These are phyloP conservation scores for Pisolithus marmoratus DNA, from an alignment of 768 basidiomycete species.

Conservation along the genomic window DNA sequence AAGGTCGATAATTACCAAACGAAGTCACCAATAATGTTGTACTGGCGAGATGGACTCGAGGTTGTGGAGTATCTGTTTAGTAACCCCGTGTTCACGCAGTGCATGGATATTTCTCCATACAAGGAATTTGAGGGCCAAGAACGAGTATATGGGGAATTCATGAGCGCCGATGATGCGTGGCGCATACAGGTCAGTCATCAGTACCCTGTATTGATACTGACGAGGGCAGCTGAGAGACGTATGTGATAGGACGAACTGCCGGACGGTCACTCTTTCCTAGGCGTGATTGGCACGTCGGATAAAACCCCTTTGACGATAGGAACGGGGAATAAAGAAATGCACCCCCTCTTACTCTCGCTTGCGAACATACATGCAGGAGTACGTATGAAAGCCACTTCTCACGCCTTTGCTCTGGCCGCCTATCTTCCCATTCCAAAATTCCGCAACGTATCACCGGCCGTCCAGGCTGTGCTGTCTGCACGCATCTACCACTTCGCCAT, in stretches of 20 bases:
- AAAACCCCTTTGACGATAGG: constrained; percentile 29
- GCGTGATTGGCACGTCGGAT: constrained; percentile 26
- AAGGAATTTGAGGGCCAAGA: constrained; percentile 3
- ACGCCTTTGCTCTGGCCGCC: constrained; percentile 22
- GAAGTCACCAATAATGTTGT: constrained; percentile 2
- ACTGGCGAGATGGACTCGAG: constrained; percentile 20
- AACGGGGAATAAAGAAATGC: constrained; percentile 27
- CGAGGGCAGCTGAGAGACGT: not conserved
- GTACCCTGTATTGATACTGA: not conserved
- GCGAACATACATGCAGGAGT: constrained; percentile 29
- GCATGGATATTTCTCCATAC: constrained; percentile 6
- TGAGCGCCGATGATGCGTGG: constrained; percentile 21
- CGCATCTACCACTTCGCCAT: constrained; percentile 25
- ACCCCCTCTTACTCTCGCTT: constrained; percentile 26
- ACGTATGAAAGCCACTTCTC: constrained; percentile 27
- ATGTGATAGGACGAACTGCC: constrained; percentile 6
- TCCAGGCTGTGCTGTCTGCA: constrained; percentile 23
- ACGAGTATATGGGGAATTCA: constrained; percentile 15
- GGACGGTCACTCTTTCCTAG: constrained; percentile 22
- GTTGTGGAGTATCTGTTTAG: constrained; percentile 20
- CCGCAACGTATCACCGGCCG: constrained; percentile 7
- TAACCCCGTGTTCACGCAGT: constrained; percentile 14
- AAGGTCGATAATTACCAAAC: not conserved
- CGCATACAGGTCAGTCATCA: constrained; percentile 16
- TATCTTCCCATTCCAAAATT: constrained; percentile 30